Base-by-base conservation (phyloP, 352 stramenopile species). In the Phytophthora pluvialis region DNA sequence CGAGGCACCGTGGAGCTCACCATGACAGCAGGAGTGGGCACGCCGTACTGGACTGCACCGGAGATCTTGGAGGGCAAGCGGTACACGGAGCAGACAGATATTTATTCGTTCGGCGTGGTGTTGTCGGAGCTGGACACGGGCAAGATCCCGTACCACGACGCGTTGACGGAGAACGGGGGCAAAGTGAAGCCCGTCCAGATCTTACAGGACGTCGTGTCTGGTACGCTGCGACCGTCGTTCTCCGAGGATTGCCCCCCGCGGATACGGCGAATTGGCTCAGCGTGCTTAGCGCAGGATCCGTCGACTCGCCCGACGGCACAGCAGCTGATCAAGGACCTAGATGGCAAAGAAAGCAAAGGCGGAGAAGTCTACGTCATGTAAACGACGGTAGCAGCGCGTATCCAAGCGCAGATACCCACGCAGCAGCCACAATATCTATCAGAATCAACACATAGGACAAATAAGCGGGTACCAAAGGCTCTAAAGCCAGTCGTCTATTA, bases 41-140 rank as follows among this genome's bases (percentile, higher is more conserved):
- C 88, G 1, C 80, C 83, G 9, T 88, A 90, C 50, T 97, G 91
- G 75, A 90, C 90, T 2, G 87, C 89, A 0, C 89, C 88, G 0
- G 89, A 97, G 64, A 66, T 95, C 13, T 56, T 93, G 18, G 56
- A 80, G 26, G 77, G 77, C 28, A 70, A 85, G 16, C 48, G 65
- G 1, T 92, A 85, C 64, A 81, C 72, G 10, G 65, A 87, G 44
- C 77, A 83, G 60, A 67, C 79, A 15, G 84, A 93, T 53, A 81
- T 93, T 36, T 93, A 90, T 66, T 83, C 77, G 15, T 88, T 89
- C 61, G 84, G 82, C 18, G 76, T 90, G 10, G 65, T 96, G 32
- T 25, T 83, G 29, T 68, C 75, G 10, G 75, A 83, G 62, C 56
- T 83, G 25, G 72, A 79, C 58, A 83, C 75, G 12, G 64, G 67